These are phyloP conservation scores for Ambrosiella cleistominuta DNA, from an alignment of 2,329 filamentous ascomycete genomes.

Conservation along the genomic window DNA sequence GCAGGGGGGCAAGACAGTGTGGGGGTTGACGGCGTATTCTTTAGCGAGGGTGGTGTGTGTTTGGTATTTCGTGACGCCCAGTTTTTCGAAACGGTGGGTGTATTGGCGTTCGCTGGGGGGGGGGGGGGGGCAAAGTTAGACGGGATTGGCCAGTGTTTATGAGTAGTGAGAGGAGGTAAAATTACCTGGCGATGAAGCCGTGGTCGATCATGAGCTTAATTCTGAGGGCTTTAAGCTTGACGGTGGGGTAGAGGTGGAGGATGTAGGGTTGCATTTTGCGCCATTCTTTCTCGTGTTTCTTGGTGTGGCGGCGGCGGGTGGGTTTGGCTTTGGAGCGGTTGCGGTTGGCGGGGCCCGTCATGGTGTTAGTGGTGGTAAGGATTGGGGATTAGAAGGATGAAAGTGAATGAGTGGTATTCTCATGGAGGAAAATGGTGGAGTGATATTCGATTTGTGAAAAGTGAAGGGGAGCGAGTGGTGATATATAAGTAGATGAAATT, in stretches of 20 bases:
- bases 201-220: not conserved
- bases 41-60: not conserved
- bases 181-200: not conserved
- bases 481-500: too few relatives aligned
- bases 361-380: too few relatives aligned
- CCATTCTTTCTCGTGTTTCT: not conserved
- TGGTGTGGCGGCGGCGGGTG: not conserved
- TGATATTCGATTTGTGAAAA: too few relatives aligned
- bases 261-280: not conserved
- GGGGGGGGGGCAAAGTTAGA: not conserved
- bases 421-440: too few relatives aligned
- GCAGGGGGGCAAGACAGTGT: not conserved
- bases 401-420: too few relatives aligned
- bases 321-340: not conserved
- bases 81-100: slow-evolving; percentile 18
- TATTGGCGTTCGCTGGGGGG: slow-evolving; percentile 18
- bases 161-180: too few relatives aligned
- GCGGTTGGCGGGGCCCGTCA: too few relatives aligned
- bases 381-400: too few relatives aligned
- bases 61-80: slow-evolving; percentile 18
- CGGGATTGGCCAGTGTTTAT: not conserved
- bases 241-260: not conserved
- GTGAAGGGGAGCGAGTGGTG: too few relatives aligned
- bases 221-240: not conserved
- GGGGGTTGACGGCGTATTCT: slow-evolving; percentile 1